phyloP scores from a whole-genome alignment of 768 basidiomycete species.

The Aureoboletus auriporus region DNA sequence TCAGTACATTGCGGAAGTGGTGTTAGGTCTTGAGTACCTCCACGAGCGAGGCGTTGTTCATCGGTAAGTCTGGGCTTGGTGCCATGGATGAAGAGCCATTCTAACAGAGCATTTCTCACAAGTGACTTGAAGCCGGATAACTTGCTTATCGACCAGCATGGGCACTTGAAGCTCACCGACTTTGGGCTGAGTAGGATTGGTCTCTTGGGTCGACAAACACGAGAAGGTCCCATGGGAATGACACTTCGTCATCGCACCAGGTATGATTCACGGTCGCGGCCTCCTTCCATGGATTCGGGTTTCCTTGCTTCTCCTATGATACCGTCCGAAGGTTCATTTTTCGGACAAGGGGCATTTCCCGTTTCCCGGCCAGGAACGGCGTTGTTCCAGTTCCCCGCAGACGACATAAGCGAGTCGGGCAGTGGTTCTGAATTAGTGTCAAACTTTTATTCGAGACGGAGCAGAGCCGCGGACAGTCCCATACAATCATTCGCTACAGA shows the following conservation, averaged over 20 bases:
- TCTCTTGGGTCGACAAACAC: conserved; percentile 94
- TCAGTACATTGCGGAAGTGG: conserved; percentile 94
- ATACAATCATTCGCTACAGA: conserved; percentile 85
- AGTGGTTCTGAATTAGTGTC: conserved; percentile 72
- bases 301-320: conserved; percentile 76
- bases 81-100: background rate
- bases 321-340: conserved; percentile 74
- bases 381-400: conserved; percentile 66
- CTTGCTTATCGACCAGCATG: conserved; percentile 92
- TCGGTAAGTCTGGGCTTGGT: conserved; percentile 56
- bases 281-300: conserved; percentile 77
- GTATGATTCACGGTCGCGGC: conserved; percentile 67
- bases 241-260: conserved; percentile 51
- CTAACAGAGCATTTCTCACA: conserved; percentile 9
- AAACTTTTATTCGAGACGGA: conserved; percentile 50
- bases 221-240: conserved; percentile 49
- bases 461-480: conserved; percentile 65
- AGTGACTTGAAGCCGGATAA: conserved; percentile 99
- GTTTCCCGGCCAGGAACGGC: conserved; percentile 58
- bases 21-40: conserved; percentile 93
- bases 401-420: conserved; percentile 85
- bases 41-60: conserved; percentile 94
- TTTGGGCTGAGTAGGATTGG: conserved; percentile 97
- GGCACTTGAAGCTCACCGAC: conserved; percentile 96
- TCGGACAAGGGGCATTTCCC: conserved; percentile 61